Conservation (phyloP, 2,329 filamentous ascomycete species). For the Ceratocystis eucalypticola region DNA sequence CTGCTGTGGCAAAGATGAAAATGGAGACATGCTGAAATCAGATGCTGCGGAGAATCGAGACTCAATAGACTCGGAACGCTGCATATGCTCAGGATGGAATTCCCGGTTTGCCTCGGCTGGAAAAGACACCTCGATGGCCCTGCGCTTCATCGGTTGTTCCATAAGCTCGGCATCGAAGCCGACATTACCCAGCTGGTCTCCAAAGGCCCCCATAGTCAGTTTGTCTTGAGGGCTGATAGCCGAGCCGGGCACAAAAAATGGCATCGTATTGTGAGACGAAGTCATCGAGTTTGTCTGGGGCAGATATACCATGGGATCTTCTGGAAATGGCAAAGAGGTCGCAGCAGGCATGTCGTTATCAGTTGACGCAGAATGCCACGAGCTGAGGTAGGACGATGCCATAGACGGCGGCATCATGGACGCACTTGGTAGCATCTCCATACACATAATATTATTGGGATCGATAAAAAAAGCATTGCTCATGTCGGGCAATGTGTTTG, state of each 20-base stretch:
- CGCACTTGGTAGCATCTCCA: not conserved
- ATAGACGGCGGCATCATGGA: not conserved
- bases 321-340: not conserved
- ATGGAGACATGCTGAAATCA: not conserved
- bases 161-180: not conserved
- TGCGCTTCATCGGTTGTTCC: not conserved
- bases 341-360: not conserved
- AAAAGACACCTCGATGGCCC: not conserved
- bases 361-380: not conserved
- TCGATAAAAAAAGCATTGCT: not conserved
- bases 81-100: not conserved
- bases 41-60: not conserved
- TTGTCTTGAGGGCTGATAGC: not conserved
- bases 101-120: not conserved
- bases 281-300: not conserved
- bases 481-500: not conserved
- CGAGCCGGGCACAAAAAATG: not conserved
- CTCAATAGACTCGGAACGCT: slow-evolving; percentile 2
- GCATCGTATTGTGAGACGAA: not conserved
- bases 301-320: not conserved
- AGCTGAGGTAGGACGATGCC: not conserved
- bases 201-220: not conserved
- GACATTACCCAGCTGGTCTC: too few relatives aligned
- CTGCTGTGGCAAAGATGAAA: not conserved
- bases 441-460: not conserved